Evolutionary conservation across 2,329 filamentous ascomycete genomes (phyloP).

Genomic region (Helotiales sp.): DNA sequence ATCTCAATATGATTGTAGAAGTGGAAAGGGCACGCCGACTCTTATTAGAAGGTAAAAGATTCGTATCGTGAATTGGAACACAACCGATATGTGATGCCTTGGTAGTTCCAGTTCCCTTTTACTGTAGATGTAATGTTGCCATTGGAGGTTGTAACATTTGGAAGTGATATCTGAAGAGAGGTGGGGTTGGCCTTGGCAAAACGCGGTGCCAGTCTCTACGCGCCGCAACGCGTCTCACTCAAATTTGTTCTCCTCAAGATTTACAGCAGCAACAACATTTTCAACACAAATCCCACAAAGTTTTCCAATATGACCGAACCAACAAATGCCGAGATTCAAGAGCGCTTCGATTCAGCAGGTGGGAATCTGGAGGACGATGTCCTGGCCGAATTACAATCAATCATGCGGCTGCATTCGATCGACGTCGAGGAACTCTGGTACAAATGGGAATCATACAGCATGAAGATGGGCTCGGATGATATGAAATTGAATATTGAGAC

Average conservation of each 20-base stretch:
- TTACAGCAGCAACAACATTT: background rate
- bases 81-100: too few relatives aligned
- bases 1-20: too few relatives aligned
- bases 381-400: slow-evolving; percentile 79
- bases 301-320: slow-evolving; percentile 15
- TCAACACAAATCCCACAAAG: background rate
- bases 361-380: slow-evolving; percentile 72
- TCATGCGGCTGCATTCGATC: slow-evolving; percentile 82
- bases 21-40: too few relatives aligned
- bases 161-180: too few relatives aligned
- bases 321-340: slow-evolving; percentile 29
- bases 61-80: too few relatives aligned
- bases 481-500: slow-evolving; percentile 72
- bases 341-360: slow-evolving; percentile 37
- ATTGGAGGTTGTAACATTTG: too few relatives aligned
- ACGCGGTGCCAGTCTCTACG: slow-evolving; percentile 14
- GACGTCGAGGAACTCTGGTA: slow-evolving; percentile 87
- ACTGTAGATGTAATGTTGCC: too few relatives aligned
- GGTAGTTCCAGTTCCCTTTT: too few relatives aligned
- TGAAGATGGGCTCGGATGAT: slow-evolving; percentile 88
- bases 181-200: slow-evolving; percentile 9
- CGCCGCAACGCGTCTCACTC: slow-evolving; percentile 16
- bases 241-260: background rate
- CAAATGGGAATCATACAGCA: slow-evolving; percentile 98
- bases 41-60: too few relatives aligned